These are phyloP conservation scores for Sugiyamaella xylanicola DNA, from an alignment of 1,139 yeast species.

Conservation along the genomic window DNA sequence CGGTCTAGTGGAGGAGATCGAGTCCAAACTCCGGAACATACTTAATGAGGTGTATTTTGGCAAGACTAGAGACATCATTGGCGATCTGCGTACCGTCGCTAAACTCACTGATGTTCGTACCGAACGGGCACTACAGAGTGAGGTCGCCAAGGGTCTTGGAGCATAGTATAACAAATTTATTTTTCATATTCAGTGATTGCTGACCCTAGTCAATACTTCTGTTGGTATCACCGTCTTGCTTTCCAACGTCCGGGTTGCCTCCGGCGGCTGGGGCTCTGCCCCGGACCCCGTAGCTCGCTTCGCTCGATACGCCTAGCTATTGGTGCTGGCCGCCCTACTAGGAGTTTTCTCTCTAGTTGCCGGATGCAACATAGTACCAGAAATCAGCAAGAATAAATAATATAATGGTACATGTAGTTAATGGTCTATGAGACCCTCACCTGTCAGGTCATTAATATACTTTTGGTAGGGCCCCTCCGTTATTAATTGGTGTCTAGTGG, in stretches of 20 bases:
- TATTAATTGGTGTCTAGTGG: not conserved
- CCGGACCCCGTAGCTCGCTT: not conserved
- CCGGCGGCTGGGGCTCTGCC: constrained; percentile 14
- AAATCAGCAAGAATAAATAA: constrained; percentile 13
- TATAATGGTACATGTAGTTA: constrained; percentile 6
- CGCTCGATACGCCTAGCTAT: no score
- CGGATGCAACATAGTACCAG: no score
- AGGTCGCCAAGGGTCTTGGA: constrained; percentile 37
- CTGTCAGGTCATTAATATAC: constrained; percentile 15
- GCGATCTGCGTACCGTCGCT: constrained; percentile 62
- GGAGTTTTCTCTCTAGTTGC: no score
- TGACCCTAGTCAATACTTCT: no score
- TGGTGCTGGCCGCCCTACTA: no score
- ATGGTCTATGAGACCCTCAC: constrained; percentile 15
- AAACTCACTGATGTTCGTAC: constrained; percentile 37
- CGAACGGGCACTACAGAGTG: constrained; percentile 38
- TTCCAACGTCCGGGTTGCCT: no score
- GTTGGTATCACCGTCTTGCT: no score
- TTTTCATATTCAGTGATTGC: not conserved
- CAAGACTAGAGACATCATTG: constrained; percentile 82
- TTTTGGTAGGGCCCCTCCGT: constrained; percentile 19
- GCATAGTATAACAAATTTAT: not conserved
- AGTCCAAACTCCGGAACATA: constrained; percentile 80
- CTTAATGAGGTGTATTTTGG: constrained; percentile 95
- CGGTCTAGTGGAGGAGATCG: constrained; percentile 81